A percentile compares a stretch with the other conserved stretches of the same genome.
Conservation (phyloP, 345 rosid genomes). For the Garcia nutans region DNA sequence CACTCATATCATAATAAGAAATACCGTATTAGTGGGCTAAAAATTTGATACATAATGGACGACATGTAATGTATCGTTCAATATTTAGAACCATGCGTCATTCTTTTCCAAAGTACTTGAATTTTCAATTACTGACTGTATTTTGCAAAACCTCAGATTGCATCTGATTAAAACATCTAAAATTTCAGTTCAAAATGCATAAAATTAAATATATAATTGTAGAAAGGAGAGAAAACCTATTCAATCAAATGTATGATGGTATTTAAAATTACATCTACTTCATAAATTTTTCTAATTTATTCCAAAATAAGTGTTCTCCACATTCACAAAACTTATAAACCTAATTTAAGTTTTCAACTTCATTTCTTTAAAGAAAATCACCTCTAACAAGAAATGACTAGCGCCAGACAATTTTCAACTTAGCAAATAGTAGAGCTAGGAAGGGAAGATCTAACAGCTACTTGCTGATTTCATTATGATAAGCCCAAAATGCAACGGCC, state of each 20-base stretch:
- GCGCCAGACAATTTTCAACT: too few relatives aligned
- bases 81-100: background rate
- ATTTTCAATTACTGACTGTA: background rate
- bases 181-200: background rate
- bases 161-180: background rate
- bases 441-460: slow-evolving; percentile 37
- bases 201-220: background rate
- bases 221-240: background rate
- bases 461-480: slow-evolving; percentile 15
- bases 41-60: too few relatives aligned
- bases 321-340: background rate
- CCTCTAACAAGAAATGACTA: too few relatives aligned
- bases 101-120: background rate
- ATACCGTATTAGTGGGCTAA: too few relatives aligned
- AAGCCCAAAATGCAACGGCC: slow-evolving; percentile 37
- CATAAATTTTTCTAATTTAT: background rate
- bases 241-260: background rate
- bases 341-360: background rate
- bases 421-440: background rate
- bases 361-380: background rate
- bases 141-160: background rate
- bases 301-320: background rate
- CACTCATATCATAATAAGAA: too few relatives aligned
- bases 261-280: background rate
- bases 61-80: too few relatives aligned